These are phyloP conservation scores for Mycena galopus DNA, from an alignment of 768 basidiomycete genomes.

Conservation along the genomic window DNA sequence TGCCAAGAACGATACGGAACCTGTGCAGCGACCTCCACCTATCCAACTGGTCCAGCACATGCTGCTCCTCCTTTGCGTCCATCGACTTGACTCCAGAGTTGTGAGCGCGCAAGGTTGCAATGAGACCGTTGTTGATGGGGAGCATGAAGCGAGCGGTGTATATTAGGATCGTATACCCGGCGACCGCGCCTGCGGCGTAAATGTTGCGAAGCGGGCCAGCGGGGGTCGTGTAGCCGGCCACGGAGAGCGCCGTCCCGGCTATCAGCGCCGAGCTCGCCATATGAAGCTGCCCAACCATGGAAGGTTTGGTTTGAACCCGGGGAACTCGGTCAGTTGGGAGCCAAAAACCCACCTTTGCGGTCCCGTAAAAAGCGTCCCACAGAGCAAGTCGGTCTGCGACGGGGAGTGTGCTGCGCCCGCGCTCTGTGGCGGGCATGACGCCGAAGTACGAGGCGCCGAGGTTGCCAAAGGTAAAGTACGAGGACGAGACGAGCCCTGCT, in stretches of 20 bases:
- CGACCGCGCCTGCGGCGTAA: slow-evolving; percentile 1
- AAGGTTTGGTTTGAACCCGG: too few species aligned
- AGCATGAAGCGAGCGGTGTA: slow-evolving; percentile 4
- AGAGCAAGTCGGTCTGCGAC: slow-evolving; percentile 2
- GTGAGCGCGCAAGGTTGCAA: not conserved
- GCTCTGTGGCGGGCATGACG: slow-evolving; percentile 10
- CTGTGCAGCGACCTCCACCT: slow-evolving; percentile 13
- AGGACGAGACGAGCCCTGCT: slow-evolving; percentile 1
- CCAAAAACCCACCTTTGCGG: not conserved
- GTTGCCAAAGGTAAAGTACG: slow-evolving; percentile 19
- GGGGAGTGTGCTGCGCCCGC: slow-evolving; percentile 3
- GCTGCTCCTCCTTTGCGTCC: slow-evolving; percentile 1
- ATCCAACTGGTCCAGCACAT: slow-evolving; percentile 6
- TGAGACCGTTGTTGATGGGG: slow-evolving; percentile 9
- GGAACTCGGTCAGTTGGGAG: not conserved
- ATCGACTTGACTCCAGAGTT: not conserved
- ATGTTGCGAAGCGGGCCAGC: not conserved
- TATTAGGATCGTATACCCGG: not conserved
- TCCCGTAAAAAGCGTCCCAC: slow-evolving; percentile 6
- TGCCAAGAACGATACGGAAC: not conserved
- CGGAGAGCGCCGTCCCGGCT: not conserved
- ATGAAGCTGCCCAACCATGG: not conserved
- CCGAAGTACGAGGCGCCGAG: slow-evolving; percentile 6
- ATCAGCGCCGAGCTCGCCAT: not conserved
- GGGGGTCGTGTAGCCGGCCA: not conserved